These are phyloP conservation scores for Funneliformis geosporum DNA, from an alignment of 192 early-diverging fungal genomes.

Conservation along the genomic window DNA sequence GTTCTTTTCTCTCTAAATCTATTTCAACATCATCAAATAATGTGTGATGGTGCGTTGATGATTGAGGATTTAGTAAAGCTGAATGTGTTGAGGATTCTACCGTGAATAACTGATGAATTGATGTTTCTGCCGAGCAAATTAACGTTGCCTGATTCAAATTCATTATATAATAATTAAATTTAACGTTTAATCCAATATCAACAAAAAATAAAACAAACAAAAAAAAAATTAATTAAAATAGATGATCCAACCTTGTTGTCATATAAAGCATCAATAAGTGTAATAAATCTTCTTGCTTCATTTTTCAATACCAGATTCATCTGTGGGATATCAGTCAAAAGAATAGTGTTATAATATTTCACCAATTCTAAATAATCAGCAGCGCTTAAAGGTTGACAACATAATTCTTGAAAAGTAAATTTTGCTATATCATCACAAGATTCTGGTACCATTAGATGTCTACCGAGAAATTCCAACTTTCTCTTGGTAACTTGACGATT, in stretches of 20 bases:
- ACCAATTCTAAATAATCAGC: constrained; percentile 90
- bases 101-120: constrained; percentile 69
- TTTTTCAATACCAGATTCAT: constrained; percentile 62
- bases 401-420: constrained; percentile 74
- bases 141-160: constrained; percentile 53
- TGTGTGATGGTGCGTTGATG: constrained; percentile 41
- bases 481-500: constrained; percentile 42
- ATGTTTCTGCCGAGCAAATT: constrained; percentile 69
- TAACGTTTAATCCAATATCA: no score
- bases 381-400: constrained; percentile 63
- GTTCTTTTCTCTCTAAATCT: constrained; percentile 26
- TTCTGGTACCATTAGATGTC: constrained; percentile 66
- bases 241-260: constrained; percentile 55
- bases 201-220: not conserved
- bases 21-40: constrained; percentile 64
- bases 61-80: not conserved
- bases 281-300: constrained; percentile 92
- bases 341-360: constrained; percentile 68
- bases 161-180: not conserved
- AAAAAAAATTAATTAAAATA: not conserved
- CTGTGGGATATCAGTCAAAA: constrained; percentile 77
- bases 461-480: constrained; percentile 72
- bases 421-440: constrained; percentile 68
- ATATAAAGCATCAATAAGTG: constrained; percentile 90
- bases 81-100: constrained; percentile 51